Evolutionary conservation across 1,139 yeast species (phyloP).

Genomic region (Arxiozyma bovina): DNA sequence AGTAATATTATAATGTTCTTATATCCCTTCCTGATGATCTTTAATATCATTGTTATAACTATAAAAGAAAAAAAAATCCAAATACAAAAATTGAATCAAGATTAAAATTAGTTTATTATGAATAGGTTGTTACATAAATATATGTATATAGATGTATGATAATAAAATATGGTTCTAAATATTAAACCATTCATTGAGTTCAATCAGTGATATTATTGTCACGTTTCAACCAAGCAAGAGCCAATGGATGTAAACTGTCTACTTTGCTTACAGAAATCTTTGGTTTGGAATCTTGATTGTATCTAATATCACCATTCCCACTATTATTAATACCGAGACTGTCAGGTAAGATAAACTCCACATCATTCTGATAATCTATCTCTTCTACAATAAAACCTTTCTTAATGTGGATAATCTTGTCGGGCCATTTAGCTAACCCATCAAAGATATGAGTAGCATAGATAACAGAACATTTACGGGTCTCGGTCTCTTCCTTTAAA

Average conservation of each 20-base stretch:
- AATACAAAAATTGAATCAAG: not conserved
- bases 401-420: conserved; percentile 69
- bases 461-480: conserved; percentile 60
- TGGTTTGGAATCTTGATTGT: conserved; percentile 8
- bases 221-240: conserved; percentile 51
- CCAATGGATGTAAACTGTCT: conserved; percentile 60
- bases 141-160: not conserved
- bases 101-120: not conserved
- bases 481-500: conserved; percentile 57
- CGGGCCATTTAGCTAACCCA: conserved; percentile 87
- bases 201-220: conserved; percentile 33
- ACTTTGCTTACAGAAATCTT: conserved; percentile 37
- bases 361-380: conserved; percentile 29
- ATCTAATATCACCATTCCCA: conserved; percentile 12
- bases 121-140: not conserved
- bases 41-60: not conserved
- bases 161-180: too few species aligned
- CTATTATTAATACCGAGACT: conserved; percentile 8
- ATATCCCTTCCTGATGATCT: not conserved
- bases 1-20: too few species aligned
- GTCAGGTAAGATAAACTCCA: conserved; percentile 26
- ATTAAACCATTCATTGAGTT: too few species aligned
- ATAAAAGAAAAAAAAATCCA: too few species aligned
- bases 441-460: conserved; percentile 97
- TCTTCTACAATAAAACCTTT: conserved; percentile 45